Evolutionary conservation across 352 stramenopile genomes (phyloP).

Genomic region (Pythium monospermum): DNA sequence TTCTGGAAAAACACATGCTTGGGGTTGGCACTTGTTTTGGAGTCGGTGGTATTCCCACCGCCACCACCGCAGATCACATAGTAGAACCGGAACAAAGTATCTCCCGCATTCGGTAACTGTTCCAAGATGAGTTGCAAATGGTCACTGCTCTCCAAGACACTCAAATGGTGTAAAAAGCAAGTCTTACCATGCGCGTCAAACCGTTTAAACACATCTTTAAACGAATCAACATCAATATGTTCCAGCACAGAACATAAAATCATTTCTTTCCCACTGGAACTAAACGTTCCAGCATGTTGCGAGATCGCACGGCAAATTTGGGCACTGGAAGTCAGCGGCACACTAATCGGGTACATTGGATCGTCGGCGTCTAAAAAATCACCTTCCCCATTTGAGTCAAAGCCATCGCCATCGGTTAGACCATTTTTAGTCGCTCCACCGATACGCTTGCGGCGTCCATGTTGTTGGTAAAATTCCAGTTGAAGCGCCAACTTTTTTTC

Average conservation of each 20-base stretch:
- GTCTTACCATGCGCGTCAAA: slow-evolving; percentile 56
- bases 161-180: slow-evolving; percentile 60
- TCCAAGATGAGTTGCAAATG: slow-evolving; percentile 51
- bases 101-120: slow-evolving; percentile 43
- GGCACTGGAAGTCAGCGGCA: slow-evolving; percentile 54
- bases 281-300: slow-evolving; percentile 45
- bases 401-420: background rate
- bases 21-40: slow-evolving; percentile 7
- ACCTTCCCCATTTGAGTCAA: slow-evolving; percentile 23
- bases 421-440: background rate
- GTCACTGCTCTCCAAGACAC: slow-evolving; percentile 41
- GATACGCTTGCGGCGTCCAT: background rate
- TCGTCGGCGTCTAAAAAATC: slow-evolving; percentile 22
- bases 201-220: slow-evolving; percentile 58
- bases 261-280: slow-evolving; percentile 70
- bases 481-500: slow-evolving; percentile 13
- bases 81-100: slow-evolving; percentile 63
- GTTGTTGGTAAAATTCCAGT: slow-evolving; percentile 18
- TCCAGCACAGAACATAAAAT: slow-evolving; percentile 63
- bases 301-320: slow-evolving; percentile 73
- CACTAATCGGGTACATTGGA: slow-evolving; percentile 34
- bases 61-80: slow-evolving; percentile 34
- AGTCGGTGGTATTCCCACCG: slow-evolving; percentile 12
- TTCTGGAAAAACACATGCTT: slow-evolving; percentile 62
- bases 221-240: slow-evolving; percentile 57